Percentiles rank a stretch among this genome's conserved stretches.
Evolutionary conservation across 129 eudicot genomes (phyloP).

Genomic region (Rutidosis leptorrhynchoides): DNA sequence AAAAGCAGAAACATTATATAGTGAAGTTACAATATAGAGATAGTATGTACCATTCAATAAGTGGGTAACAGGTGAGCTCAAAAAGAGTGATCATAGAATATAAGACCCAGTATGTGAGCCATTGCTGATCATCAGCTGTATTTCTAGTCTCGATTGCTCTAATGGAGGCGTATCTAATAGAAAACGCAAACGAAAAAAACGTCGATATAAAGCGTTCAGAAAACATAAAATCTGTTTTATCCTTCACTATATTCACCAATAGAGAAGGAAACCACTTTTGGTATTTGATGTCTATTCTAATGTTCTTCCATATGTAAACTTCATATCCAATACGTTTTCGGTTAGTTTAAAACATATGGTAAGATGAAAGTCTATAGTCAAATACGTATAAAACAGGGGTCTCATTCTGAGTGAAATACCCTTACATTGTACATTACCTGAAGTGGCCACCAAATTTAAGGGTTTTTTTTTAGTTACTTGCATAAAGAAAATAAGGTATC

Average conservation of each 20-base stretch:
- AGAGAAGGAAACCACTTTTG: not conserved
- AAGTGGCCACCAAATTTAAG: not conserved
- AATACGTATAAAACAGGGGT: not conserved
- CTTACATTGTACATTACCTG: not conserved
- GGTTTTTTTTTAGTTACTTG: no score
- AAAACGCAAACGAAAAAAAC: not conserved
- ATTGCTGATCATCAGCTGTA: slow-evolving; percentile 72
- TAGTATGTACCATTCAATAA: slow-evolving; percentile 80
- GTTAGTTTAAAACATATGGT: not conserved
- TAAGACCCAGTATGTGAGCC: slow-evolving; percentile 98
- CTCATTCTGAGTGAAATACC: not conserved
- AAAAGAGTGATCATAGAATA: slow-evolving; percentile 90
- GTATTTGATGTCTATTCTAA: not conserved
- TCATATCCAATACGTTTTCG: not conserved
- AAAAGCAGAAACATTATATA: no score
- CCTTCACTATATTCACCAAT: not conserved
- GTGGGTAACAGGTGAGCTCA: slow-evolving; percentile 76
- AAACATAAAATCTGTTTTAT: not conserved
- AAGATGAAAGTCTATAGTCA: not conserved
- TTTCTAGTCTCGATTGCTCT: slow-evolving; percentile 89
- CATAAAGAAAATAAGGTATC: no score
- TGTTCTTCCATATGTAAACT: not conserved
- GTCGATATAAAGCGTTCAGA: not conserved
- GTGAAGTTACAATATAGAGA: not conserved
- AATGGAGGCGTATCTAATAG: slow-evolving; percentile 75